These are phyloP conservation scores for Aspergillus ellipticus DNA, from an alignment of 495 filamentous ascomycete species.

Conservation along the genomic window DNA sequence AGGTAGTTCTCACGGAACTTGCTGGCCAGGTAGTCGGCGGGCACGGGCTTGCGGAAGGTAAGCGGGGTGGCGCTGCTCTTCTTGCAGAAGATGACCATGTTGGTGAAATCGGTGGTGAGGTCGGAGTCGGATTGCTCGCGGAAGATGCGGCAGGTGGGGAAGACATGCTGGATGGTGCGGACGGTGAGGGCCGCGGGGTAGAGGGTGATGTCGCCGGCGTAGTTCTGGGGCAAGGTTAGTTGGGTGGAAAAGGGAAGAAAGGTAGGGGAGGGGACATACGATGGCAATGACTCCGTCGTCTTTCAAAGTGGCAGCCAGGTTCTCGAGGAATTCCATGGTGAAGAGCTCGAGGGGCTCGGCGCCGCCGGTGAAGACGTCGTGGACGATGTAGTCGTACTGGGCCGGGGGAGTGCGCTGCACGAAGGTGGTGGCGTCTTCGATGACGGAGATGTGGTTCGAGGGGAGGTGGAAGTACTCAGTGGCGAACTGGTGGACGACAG, in stretches of 20 bases:
- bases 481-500: constrained; percentile 78
- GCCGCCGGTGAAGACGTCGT: constrained; percentile 98
- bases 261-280: constrained; percentile 46
- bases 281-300: constrained; percentile 84
- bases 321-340: constrained; percentile 73
- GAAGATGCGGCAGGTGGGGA: constrained; percentile 79
- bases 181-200: constrained; percentile 68
- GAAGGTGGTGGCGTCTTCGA: constrained; percentile 78
- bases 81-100: constrained; percentile 71
- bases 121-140: constrained; percentile 63
- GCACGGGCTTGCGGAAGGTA: constrained; percentile 62
- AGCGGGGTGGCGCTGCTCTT: constrained; percentile 43
- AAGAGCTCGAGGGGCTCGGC: constrained; percentile 87
- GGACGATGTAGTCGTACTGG: constrained; percentile 85
- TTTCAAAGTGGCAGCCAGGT: constrained; percentile 64
- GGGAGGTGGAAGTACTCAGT: constrained; percentile 78
- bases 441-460: constrained; percentile 69
- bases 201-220: constrained; percentile 84
- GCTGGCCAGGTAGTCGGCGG: constrained; percentile 68
- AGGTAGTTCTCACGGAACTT: constrained; percentile 64
- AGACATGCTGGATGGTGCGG: constrained; percentile 65
- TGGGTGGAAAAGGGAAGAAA: background rate
- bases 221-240: constrained; percentile 64
- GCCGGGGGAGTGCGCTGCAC: constrained; percentile 50
- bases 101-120: constrained; percentile 69